Conservation (phyloP, 805 yeast species). For the Phaffomyces antillensis region DNA sequence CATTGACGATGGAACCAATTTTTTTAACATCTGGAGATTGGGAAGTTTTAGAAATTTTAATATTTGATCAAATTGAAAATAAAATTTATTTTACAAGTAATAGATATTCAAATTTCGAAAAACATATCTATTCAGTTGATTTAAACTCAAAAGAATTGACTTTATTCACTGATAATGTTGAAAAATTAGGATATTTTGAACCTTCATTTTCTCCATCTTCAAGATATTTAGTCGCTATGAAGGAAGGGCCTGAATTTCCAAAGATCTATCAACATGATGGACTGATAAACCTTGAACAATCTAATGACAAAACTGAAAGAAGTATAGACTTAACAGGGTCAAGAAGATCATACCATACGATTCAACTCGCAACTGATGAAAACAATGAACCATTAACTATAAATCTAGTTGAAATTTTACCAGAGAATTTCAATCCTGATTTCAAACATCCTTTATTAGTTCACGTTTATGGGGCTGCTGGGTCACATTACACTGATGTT, state of each 20-base stretch:
- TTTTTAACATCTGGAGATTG: slow-evolving; percentile 41
- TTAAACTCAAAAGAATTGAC: slow-evolving; percentile 24
- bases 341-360: slow-evolving; percentile 15
- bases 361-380: slow-evolving; percentile 16
- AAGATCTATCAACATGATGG: slow-evolving; percentile 9
- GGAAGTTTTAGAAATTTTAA: slow-evolving; percentile 43
- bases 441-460: slow-evolving; percentile 58
- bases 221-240: slow-evolving; percentile 38
- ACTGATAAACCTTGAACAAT: not conserved
- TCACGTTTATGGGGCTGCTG: slow-evolving; percentile 78
- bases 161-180: slow-evolving; percentile 22
- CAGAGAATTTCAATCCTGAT: slow-evolving; percentile 42
- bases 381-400: slow-evolving; percentile 24
- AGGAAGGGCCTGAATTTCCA: slow-evolving; percentile 21
- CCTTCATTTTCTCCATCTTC: slow-evolving; percentile 52
- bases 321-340: slow-evolving; percentile 14
- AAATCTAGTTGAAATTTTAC: slow-evolving; percentile 56
- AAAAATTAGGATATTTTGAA: slow-evolving; percentile 38
- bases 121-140: slow-evolving; percentile 50
- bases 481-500: slow-evolving; percentile 51
- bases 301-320: not conserved
- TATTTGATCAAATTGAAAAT: slow-evolving; percentile 40
- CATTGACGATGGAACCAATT: slow-evolving; percentile 27
- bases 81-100: slow-evolving; percentile 53
- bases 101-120: slow-evolving; percentile 38